Evolutionary conservation across 345 rosid species (phyloP), one percentile per base, ranked within the genome.

Genomic region (Hibiscus tridactylites): DNA sequence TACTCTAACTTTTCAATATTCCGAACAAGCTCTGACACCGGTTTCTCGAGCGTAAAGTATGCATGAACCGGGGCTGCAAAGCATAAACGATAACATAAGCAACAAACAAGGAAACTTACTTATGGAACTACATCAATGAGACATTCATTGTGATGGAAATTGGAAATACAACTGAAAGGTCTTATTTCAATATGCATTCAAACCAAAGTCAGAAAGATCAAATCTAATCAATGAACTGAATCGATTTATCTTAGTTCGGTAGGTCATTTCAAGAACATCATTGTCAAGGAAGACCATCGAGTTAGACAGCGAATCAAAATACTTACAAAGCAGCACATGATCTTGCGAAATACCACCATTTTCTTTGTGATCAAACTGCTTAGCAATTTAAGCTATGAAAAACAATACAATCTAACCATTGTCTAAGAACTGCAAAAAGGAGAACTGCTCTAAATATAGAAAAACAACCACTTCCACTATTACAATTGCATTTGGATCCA

Each of bases 1-100:
- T 46, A 70, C 62, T 64, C 70, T 54, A 73, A 33, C 63, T 54
- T 73, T 53, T 39, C 63, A 15, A 73, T 53, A 24, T 52, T 44
- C 52, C 15, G 76, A 52, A 73, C 54, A 53, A 73, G 70, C 70
- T 73, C 62, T 0, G 63, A 24, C 54, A 62, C 70, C 8, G 75
- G 62, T 57, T 19, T 73, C 59, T 73, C 28, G 19, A 73, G 53
- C 42, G 6, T 64, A 37, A 73, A 65, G 63, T 33, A 64, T 9
- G 70, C 62, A 66, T 73, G 75, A 39, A 73, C 70, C 10, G 75
- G 59, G 13, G 75, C 75, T 73, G 75, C 75, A 73, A 64, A 13
- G 15, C 13, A 63, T 5, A 29, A 49, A 52, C 31, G 24, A 54
- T 63, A 12, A 46, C 50, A 65, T 64, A 63, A 64, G 64, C 16